These are phyloP conservation scores for Phytomonas serpens DNA, from an alignment of 208 protist species.

Conservation along the genomic window DNA sequence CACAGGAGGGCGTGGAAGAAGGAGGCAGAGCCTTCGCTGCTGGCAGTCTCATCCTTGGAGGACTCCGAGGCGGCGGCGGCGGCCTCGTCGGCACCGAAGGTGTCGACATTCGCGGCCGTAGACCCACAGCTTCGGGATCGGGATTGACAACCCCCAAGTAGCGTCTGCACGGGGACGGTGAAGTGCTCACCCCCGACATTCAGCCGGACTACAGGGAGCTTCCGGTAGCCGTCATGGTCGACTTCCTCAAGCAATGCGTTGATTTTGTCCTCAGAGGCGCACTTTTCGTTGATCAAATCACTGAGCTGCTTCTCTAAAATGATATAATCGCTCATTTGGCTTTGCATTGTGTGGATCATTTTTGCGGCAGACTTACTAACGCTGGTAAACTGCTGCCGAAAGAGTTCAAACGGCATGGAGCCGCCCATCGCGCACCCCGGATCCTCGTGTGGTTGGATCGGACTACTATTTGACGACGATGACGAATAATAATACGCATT, in stretches of 20 bases:
- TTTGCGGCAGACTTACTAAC: conserved; percentile 12
- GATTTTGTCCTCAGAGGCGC: neutral
- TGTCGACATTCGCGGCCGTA: conserved; percentile 26
- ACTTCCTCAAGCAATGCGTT: conserved; percentile 20
- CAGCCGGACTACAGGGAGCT: conserved; percentile 30
- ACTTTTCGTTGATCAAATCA: conserved; percentile 12
- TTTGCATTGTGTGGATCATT: conserved; percentile 17
- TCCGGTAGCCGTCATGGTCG: conserved; percentile 7
- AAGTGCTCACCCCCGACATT: conserved; percentile 83
- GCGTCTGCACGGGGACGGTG: conserved; percentile 46
- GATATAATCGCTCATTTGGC: conserved; percentile 14
- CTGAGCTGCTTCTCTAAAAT: conserved; percentile 18
- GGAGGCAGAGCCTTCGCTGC: neutral
- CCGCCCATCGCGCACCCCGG: neutral
- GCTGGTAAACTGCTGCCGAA: conserved; percentile 15
- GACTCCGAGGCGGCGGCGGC: no score
- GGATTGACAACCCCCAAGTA: conserved; percentile 27
- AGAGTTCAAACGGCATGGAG: neutral
- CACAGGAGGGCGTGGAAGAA: conserved; percentile 31
- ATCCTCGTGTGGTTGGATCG: neutral
- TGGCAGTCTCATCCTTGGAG: no score
- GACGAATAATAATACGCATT: neutral
- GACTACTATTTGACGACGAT: neutral
- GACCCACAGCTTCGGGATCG: neutral
- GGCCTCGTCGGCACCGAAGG: conserved; percentile 1